Evolutionary conservation across 1,284 basidiomycete species (phyloP), one percentile per base, ranked within the genome.

Genomic region (Pascua sp.): DNA sequence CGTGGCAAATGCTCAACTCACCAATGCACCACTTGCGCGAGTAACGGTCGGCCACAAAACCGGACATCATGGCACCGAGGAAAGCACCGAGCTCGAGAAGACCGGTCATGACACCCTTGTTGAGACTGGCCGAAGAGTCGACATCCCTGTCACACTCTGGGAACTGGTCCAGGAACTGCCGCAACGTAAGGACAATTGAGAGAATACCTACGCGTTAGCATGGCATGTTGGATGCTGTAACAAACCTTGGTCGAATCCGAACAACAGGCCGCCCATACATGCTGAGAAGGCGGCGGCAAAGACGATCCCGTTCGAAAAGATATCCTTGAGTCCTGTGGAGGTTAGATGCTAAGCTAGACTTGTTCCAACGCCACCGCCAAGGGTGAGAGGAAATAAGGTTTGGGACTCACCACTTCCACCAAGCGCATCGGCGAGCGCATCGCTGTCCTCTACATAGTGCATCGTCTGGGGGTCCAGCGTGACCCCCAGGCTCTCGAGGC

Each of bases 31-130:
- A 24, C 43, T 67, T 67, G 16, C 72, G 57, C 37, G 65, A 67
- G 45, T 52, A 62, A 18, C 60, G 51, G 58, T 74, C 72, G 2
- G 70, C 68, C 11, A 67, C 41, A 46, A 63, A 71, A 11, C 68
- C 68, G 38, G 59, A 53, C 11, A 53, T 42, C 9, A 68, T 42
- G 4, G 71, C 69, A 18, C 72, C 72, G 11, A 74, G 12, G 41
- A 70, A 62, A 4, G 72, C 72, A 8, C 72, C 72, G 12, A 74
- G 63, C 57, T 72, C 68, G 12, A 74, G 62, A 8, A 71, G 51
- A 4, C 62, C 69, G 18, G 70, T 72, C 68, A 71, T 67, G 46
- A 69, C 42, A 51, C 66, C 65, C 50, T 66, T 66, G 58, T 67
- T 67, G 41, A 67, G 59, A 11, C 53, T 53, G 8, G 67, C 67